Conservation (phyloP, 108 stramenopile species). For the Mediolabrus comicus region DNA sequence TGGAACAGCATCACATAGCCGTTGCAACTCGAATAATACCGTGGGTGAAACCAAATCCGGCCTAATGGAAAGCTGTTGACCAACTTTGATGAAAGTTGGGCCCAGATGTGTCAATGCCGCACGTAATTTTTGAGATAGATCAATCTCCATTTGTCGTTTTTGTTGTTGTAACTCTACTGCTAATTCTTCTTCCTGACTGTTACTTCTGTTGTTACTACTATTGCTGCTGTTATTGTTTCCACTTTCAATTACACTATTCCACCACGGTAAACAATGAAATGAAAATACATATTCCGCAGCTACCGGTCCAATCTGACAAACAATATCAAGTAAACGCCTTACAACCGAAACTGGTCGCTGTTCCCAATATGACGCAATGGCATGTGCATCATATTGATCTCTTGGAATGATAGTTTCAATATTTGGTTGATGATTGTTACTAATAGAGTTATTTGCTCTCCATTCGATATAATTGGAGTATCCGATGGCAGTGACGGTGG, state of each 20-base stretch:
- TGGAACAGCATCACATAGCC: conserved; percentile 91
- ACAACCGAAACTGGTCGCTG: conserved; percentile 65
- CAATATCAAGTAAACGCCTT: conserved; percentile 50
- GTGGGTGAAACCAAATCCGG: conserved; percentile 90
- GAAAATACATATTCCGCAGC: conserved; percentile 32
- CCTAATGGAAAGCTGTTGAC: conserved; percentile 89
- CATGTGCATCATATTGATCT: conserved; percentile 54
- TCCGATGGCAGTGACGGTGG: conserved; percentile 3
- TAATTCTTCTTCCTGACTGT: conserved; percentile 4
- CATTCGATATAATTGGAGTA: conserved; percentile 15
- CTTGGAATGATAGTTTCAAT: conserved; percentile 17
- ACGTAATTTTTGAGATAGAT: conserved; percentile 48
- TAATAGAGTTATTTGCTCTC: background rate
- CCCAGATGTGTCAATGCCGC: conserved; percentile 82
- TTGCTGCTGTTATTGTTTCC: background rate
- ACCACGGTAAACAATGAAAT: conserved; percentile 31
- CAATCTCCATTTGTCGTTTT: conserved; percentile 18
- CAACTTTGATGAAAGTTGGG: conserved; percentile 93
- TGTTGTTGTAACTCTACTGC: background rate
- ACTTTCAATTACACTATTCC: no score
- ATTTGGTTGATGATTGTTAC: background rate
- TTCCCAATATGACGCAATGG: conserved; percentile 65
- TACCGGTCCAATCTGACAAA: conserved; percentile 54
- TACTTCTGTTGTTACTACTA: background rate
- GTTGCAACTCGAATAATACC: conserved; percentile 85